Evolutionary conservation across 257 asterid genomes (phyloP), one percentile per base, ranked within the genome.

Genomic region (Solanum chiquidenum): DNA sequence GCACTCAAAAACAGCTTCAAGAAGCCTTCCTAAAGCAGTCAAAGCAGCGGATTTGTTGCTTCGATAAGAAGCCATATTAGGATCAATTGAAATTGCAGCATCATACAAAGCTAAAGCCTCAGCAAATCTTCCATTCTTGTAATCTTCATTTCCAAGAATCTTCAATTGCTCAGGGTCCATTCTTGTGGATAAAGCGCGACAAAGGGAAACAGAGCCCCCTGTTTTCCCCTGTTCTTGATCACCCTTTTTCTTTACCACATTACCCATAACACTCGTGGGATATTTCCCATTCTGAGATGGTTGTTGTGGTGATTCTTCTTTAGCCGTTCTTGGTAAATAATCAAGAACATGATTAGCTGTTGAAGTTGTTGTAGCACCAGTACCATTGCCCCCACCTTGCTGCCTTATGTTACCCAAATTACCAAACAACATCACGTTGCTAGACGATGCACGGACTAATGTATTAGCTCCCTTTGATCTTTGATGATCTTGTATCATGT

Each of bases 31-130:
- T 72, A 97, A 44, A 18, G 99, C 98, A 12, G 97, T 93, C n/a
- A 97, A 90, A 2, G 99, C 99, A 4, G 99, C 99, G 21, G 98
- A 94, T 91, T 96, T 97, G 88, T 97, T 97, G 95, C 99, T 97
- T 68, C 99, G 75, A 33, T 97, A 97, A 49, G 99, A 94, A 35
- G 99, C 99, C 91, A 95, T 97, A 42, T 91, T 92, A 0, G 99
- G 98, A 77, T 97, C 98, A 49, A 97, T 92, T 9, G 99, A 94
- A 84, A 96, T 96, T 0, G 99, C 99, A 11, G 99, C 99, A 34
- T 97, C 99, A 86, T 96, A 96, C 72, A 95, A 90, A 31, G 99
- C 92, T 80, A 97, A 87, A 5, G 99, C 99, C 58, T 96, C 99
- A 1, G 98, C 98, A 87, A 97, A 96, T 84, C 98, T 94, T 3